Evolutionary conservation across 2,329 filamentous ascomycete genomes (phyloP).

Genomic region (Diaporthe longicolla): DNA sequence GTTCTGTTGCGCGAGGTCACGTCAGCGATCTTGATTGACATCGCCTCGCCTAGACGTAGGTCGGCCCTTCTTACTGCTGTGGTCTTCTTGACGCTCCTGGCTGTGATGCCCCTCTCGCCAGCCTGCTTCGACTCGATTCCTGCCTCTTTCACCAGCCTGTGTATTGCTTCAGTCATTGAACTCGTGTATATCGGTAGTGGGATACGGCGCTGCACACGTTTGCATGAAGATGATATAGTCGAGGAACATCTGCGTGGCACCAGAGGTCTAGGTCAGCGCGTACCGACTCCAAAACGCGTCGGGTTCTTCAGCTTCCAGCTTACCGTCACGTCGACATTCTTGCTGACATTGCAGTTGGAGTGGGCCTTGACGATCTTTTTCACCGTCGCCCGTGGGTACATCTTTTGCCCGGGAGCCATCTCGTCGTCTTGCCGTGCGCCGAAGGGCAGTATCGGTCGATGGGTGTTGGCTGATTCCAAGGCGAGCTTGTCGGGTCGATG

Average conservation of each 20-base stretch:
- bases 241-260: slow-evolving; percentile 77
- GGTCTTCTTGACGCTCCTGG: slow-evolving; percentile 82
- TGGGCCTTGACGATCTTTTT: slow-evolving; percentile 94
- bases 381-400: slow-evolving; percentile 86
- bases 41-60: background rate
- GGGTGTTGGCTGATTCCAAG: background rate
- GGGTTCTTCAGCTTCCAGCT: slow-evolving; percentile 46
- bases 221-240: slow-evolving; percentile 89
- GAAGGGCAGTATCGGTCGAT: slow-evolving; percentile 11
- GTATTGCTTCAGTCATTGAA: slow-evolving; percentile 12
- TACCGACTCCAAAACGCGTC: slow-evolving; percentile 46
- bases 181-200: background rate
- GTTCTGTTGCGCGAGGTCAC: slow-evolving; percentile 59
- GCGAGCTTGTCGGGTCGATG: background rate
- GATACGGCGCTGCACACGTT: slow-evolving; percentile 56
- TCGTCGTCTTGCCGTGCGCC: background rate
- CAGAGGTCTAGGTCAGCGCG: slow-evolving; percentile 46
- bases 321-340: slow-evolving; percentile 89
- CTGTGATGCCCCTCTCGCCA: slow-evolving; percentile 81
- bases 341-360: slow-evolving; percentile 83
- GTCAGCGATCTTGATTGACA: slow-evolving; percentile 8
- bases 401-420: slow-evolving; percentile 77
- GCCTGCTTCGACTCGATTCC: slow-evolving; percentile 81
- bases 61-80: slow-evolving; percentile 71
- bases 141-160: slow-evolving; percentile 83